Percentiles rank a stretch among this genome's conserved stretches.
phyloP scores from a whole-genome alignment of 2,329 filamentous ascomycete species.

The Botrytis deweyae region DNA sequence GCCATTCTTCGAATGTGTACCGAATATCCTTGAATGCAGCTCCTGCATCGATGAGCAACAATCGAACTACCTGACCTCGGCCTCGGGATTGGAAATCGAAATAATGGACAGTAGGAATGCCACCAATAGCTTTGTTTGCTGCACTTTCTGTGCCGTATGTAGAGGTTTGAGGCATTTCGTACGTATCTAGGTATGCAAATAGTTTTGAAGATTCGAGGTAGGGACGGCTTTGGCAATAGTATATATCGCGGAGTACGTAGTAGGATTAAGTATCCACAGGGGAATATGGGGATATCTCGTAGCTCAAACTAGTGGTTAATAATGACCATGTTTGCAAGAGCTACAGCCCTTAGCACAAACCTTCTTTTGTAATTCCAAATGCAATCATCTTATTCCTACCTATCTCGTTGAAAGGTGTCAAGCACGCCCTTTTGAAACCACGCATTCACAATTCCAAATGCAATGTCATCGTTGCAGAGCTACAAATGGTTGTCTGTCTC shows the following conservation, averaged over 20 bases:
- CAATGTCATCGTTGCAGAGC: neutral
- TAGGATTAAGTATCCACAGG: neutral
- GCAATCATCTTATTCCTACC: neutral
- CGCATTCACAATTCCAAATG: neutral
- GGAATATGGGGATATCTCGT: neutral
- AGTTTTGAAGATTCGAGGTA: neutral
- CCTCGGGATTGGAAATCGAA: constrained; percentile 39
- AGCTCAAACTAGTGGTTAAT: neutral
- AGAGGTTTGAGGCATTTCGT: constrained; percentile 4
- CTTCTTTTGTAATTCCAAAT: constrained; percentile 4
- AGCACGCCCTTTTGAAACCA: neutral
- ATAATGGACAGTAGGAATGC: constrained; percentile 39
- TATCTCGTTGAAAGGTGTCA: neutral
- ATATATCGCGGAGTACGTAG: neutral
- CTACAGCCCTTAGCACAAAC: neutral
- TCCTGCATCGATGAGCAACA: constrained; percentile 36
- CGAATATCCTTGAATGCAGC: constrained; percentile 39
- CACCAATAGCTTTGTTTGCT: constrained; percentile 39
- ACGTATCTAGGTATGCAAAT: neutral
- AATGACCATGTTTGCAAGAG: neutral
- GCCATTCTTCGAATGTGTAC: constrained; percentile 38
- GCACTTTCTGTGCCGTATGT: constrained; percentile 30
- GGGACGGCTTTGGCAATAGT: neutral
- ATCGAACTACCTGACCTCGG: constrained; percentile 37
- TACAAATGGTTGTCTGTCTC: neutral